Evolutionary conservation across 2,329 filamentous ascomycete genomes (phyloP).

Genomic region (Helotiales sp.): DNA sequence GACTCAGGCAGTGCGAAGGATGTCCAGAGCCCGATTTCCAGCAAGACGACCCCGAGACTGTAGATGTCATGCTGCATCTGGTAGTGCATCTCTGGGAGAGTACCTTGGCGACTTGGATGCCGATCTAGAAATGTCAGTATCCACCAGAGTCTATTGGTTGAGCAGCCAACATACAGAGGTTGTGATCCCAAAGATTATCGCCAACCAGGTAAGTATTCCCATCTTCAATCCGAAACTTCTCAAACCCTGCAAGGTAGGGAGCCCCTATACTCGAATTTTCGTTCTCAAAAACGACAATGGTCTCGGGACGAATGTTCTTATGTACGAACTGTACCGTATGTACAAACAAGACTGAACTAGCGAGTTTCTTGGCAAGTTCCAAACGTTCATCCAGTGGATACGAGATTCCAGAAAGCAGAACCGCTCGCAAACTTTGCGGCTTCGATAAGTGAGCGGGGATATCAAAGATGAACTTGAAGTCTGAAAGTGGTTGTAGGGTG

Average conservation of each 20-base stretch:
- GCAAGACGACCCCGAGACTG: constrained; percentile 54
- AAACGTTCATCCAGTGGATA: constrained; percentile 31
- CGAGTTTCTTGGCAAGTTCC: constrained; percentile 39
- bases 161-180: constrained; percentile 30
- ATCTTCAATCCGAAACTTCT: constrained; percentile 27
- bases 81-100: constrained; percentile 20
- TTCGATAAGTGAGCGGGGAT: constrained; percentile 17
- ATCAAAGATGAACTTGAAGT: constrained; percentile 29
- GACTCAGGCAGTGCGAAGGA: constrained; percentile 35
- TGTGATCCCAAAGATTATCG: constrained; percentile 27
- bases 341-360: constrained; percentile 39
- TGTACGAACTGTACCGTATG: constrained; percentile 43
- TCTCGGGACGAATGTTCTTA: constrained; percentile 46
- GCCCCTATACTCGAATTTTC: constrained; percentile 10
- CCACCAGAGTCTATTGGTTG: neutral
- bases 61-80: constrained; percentile 47
- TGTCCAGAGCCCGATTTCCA: constrained; percentile 55
- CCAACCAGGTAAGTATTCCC: constrained; percentile 24
- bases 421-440: constrained; percentile 21
- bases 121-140: too few relatives aligned
- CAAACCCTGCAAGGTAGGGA: constrained; percentile 28
- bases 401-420: constrained; percentile 8
- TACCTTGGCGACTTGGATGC: constrained; percentile 30
- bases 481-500: neutral
- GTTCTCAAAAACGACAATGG: constrained; percentile 39